Evolutionary conservation across 371 early-diverging fungal genomes (phyloP).

Genomic region (Syncephalastrum sp.): DNA sequence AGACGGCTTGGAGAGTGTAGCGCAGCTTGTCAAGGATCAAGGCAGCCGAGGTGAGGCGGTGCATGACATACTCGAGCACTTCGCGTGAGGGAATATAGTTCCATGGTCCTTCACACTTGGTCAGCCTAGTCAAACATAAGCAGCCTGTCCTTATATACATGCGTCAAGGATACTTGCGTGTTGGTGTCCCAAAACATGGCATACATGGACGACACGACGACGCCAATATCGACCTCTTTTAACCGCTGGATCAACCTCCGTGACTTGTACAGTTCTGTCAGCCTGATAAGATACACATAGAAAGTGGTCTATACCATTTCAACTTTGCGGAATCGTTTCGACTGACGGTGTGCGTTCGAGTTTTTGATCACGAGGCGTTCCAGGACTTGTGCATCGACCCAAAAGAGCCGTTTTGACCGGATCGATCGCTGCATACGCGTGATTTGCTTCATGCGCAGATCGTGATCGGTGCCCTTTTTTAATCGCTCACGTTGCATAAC

Average conservation of each 20-base stretch:
- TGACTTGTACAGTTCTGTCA: slow-evolving; percentile 7
- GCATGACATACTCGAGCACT: slow-evolving; percentile 38
- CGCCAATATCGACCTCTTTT: slow-evolving; percentile 24
- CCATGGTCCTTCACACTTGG: slow-evolving; percentile 24
- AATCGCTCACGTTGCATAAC: slow-evolving; percentile 26
- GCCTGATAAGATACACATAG: too few relatives aligned
- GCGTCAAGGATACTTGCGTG: slow-evolving; percentile 16
- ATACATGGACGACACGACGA: slow-evolving; percentile 27
- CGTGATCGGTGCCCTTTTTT: slow-evolving; percentile 23
- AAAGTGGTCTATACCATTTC: slow-evolving; percentile 1
- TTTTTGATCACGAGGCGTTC: slow-evolving; percentile 38
- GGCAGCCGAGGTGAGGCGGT: slow-evolving; percentile 31
- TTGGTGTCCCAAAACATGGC: slow-evolving; percentile 34
- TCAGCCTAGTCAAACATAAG: background rate
- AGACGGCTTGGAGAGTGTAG: slow-evolving; percentile 20
- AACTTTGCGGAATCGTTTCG: slow-evolving; percentile 34
- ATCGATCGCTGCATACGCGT: too few relatives aligned
- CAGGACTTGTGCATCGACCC: slow-evolving; percentile 35
- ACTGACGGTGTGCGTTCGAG: slow-evolving; percentile 37
- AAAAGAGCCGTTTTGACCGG: slow-evolving; percentile 22
- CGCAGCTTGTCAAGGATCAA: slow-evolving; percentile 37
- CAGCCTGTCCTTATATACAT: background rate
- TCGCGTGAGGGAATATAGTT: slow-evolving; percentile 38
- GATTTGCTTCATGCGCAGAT: slow-evolving; percentile 13
- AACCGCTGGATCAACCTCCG: slow-evolving; percentile 32